phyloP scores from a whole-genome alignment of 208 protist genomes.

The Balamuthia mandrillaris region DNA sequence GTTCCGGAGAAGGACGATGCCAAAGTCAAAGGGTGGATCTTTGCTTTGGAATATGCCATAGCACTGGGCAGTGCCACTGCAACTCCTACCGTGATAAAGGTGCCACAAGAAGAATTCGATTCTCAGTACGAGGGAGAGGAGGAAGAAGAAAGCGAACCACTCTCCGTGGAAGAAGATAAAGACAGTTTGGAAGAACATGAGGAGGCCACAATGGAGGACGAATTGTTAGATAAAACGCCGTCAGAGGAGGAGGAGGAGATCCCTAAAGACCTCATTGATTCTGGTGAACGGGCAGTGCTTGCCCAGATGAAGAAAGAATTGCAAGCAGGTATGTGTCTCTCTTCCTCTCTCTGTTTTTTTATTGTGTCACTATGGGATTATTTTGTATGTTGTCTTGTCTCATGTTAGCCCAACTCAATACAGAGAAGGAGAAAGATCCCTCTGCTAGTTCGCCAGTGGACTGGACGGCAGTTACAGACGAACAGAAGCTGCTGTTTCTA shows the following conservation, averaged over 20 bases:
- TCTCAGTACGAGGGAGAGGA: background rate
- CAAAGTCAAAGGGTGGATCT: background rate
- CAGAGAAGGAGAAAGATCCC: background rate
- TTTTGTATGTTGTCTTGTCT: too few species aligned
- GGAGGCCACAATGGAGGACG: background rate
- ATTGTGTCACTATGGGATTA: too few species aligned
- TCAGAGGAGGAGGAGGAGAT: background rate
- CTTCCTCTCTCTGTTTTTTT: too few species aligned
- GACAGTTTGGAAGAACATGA: background rate
- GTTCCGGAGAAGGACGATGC: background rate
- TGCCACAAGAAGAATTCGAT: background rate
- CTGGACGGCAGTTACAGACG: too few species aligned
- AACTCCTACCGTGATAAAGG: background rate
- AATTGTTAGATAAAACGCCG: too few species aligned
- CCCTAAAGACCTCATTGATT: background rate
- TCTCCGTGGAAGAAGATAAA: background rate
- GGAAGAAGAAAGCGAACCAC: background rate
- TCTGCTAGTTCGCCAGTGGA: too few species aligned
- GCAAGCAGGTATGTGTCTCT: too few species aligned
- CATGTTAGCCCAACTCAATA: too few species aligned
- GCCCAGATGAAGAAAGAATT: background rate
- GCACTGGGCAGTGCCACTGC: background rate
- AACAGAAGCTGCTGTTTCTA: too few species aligned
- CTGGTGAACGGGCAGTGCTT: background rate
- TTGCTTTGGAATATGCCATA: background rate